phyloP scores from a whole-genome alignment of 2,329 filamentous ascomycete genomes.

The Camillea tinctor region DNA sequence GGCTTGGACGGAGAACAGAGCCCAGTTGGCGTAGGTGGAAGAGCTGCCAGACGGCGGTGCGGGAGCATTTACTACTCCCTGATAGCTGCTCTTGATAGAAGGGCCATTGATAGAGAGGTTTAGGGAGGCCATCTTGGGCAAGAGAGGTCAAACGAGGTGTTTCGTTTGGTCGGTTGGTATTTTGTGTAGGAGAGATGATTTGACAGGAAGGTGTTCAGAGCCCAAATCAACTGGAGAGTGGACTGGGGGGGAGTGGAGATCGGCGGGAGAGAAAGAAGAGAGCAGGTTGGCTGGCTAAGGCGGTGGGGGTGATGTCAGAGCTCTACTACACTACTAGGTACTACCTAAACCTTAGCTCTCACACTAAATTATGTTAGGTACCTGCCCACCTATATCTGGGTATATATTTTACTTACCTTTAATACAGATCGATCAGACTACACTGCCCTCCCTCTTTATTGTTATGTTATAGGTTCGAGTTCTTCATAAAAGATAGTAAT shows the following conservation, averaged over 20 bases:
- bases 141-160: conserved; percentile 21
- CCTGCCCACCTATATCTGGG: too few species aligned
- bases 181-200: neutral
- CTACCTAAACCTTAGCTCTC: too few species aligned
- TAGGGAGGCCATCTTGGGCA: conserved; percentile 66
- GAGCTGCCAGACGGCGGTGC: conserved; percentile 57
- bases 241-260: conserved; percentile 1
- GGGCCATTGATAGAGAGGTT: conserved; percentile 78
- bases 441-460: too few species aligned
- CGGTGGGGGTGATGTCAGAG: conserved; percentile 33
- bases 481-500: too few species aligned
- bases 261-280: neutral
- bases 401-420: too few species aligned
- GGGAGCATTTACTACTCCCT: conserved; percentile 54
- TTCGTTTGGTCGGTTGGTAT: conserved; percentile 4
- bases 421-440: too few species aligned
- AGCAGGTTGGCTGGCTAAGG: conserved; percentile 1
- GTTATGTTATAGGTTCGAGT: too few species aligned
- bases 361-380: too few species aligned
- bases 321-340: conserved; percentile 5
- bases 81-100: conserved; percentile 80
- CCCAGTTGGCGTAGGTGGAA: conserved; percentile 88
- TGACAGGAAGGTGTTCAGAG: neutral
- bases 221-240: conserved; percentile 5
- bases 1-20: conserved; percentile 87